Conservation (phyloP, 192 early-diverging fungal species). For the Rhizophlyctis rosea region DNA sequence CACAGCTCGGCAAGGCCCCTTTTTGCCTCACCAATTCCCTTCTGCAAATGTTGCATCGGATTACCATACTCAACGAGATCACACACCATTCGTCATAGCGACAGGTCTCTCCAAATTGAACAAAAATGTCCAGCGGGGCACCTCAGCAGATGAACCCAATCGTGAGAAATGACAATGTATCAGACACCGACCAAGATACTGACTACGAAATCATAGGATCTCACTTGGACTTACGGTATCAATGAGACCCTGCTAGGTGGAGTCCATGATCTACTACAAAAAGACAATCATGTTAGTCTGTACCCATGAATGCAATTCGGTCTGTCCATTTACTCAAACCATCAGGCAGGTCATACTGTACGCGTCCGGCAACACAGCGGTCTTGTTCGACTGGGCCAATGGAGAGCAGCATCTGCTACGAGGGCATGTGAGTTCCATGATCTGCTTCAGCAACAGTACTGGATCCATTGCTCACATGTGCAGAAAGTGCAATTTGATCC, state of each 20-base stretch:
- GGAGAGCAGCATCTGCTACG: slow-evolving; percentile 49
- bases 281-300: slow-evolving; percentile 22
- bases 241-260: slow-evolving; percentile 34
- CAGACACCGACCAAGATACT: no score
- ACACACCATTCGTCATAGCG: no score
- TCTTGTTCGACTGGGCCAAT: slow-evolving; percentile 45
- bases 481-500: slow-evolving; percentile 48
- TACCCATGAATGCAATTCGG: neutral
- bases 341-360: slow-evolving; percentile 46
- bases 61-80: no score
- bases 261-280: slow-evolving; percentile 35
- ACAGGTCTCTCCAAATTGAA: no score
- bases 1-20: no score
- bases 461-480: neutral
- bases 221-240: slow-evolving; percentile 49
- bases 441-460: neutral
- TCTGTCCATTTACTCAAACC: neutral
- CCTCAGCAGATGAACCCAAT: no score
- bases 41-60: no score
- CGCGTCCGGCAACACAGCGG: slow-evolving; percentile 49
- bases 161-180: no score
- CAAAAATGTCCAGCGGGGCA: no score
- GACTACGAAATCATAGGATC: no score
- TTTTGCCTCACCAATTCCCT: no score
- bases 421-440: slow-evolving; percentile 41